These are phyloP conservation scores for Xylariaceae sp. DNA, from an alignment of 2,329 filamentous ascomycete species.

Conservation along the genomic window DNA sequence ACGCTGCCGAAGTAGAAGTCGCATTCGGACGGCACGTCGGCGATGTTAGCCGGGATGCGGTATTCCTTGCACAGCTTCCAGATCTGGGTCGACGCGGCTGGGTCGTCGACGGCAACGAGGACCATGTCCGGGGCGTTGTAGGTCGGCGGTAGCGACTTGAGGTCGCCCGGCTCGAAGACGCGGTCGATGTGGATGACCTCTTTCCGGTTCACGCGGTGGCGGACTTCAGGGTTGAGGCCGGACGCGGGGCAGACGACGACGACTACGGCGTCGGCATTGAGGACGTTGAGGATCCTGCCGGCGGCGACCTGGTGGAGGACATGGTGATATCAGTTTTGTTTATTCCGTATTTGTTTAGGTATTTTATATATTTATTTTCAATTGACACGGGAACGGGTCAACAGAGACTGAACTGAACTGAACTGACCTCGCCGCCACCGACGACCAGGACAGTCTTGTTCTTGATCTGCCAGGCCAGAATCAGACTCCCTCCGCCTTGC, in stretches of 20 bases:
- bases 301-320: constrained; percentile 69
- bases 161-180: constrained; percentile 78
- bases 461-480: constrained; percentile 92
- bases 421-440: constrained; percentile 82
- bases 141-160: constrained; percentile 54
- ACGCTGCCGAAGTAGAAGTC: constrained; percentile 98
- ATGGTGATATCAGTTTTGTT: constrained; percentile 12
- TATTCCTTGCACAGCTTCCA: constrained; percentile 89
- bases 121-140: constrained; percentile 63
- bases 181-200: constrained; percentile 79
- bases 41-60: constrained; percentile 86
- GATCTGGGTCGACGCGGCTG: constrained; percentile 79
- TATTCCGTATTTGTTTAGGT: not conserved
- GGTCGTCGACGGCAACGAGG: constrained; percentile 87
- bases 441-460: constrained; percentile 87
- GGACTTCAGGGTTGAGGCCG: constrained; percentile 84
- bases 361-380: not conserved
- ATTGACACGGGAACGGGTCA: not conserved
- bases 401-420: not conserved
- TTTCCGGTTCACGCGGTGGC: constrained; percentile 66
- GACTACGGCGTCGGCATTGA: constrained; percentile 85
- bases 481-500: constrained; percentile 85
- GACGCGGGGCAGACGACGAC: constrained; percentile 75
- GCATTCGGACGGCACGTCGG: constrained; percentile 92
- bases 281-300: constrained; percentile 85